Conservation (phyloP, 2,329 filamentous ascomycete species). For the Rachicladosporium sp. region DNA sequence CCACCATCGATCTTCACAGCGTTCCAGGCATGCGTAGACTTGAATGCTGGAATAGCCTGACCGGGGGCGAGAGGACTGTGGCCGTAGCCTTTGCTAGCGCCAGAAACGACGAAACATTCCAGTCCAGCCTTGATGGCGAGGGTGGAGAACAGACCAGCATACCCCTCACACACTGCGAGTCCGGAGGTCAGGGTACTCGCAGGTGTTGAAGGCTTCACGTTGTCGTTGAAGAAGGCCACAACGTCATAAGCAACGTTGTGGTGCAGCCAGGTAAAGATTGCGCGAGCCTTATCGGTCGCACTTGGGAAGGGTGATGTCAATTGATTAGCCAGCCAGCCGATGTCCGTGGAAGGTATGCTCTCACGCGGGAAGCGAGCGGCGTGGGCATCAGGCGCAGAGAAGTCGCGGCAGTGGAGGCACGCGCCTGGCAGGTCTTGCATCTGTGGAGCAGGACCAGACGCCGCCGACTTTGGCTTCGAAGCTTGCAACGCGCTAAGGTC, state of each 20-base stretch:
- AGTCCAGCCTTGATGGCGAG: slow-evolving; percentile 71
- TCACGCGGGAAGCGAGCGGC: slow-evolving; percentile 64
- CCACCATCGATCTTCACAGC: slow-evolving; percentile 72
- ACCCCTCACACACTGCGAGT: slow-evolving; percentile 82
- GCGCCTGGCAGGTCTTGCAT: slow-evolving; percentile 12
- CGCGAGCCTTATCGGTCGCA: slow-evolving; percentile 84
- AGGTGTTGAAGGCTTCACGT: slow-evolving; percentile 54
- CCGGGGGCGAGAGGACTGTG: slow-evolving; percentile 52
- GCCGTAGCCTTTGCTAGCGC: slow-evolving; percentile 80
- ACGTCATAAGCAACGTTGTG: slow-evolving; percentile 85
- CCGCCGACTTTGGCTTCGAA: slow-evolving; percentile 32
- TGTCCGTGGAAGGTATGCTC: slow-evolving; percentile 53
- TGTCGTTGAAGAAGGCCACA: slow-evolving; percentile 61
- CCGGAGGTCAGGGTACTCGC: slow-evolving; percentile 64
- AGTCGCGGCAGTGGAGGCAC: slow-evolving; percentile 83
- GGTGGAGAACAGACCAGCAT: slow-evolving; percentile 68
- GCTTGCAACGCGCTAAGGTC: slow-evolving; percentile 45
- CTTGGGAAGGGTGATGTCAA: slow-evolving; percentile 72
- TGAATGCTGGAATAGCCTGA: slow-evolving; percentile 50
- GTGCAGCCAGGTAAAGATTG: slow-evolving; percentile 90
- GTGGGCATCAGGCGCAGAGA: slow-evolving; percentile 65
- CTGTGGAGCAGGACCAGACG: slow-evolving; percentile 8
- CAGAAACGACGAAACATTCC: slow-evolving; percentile 59
- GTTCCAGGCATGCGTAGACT: slow-evolving; percentile 75
- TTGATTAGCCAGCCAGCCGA: slow-evolving; percentile 63